These are phyloP conservation scores for Beta vulgaris DNA, from an alignment of 148 eudicot genomes.

Conservation along the genomic window DNA sequence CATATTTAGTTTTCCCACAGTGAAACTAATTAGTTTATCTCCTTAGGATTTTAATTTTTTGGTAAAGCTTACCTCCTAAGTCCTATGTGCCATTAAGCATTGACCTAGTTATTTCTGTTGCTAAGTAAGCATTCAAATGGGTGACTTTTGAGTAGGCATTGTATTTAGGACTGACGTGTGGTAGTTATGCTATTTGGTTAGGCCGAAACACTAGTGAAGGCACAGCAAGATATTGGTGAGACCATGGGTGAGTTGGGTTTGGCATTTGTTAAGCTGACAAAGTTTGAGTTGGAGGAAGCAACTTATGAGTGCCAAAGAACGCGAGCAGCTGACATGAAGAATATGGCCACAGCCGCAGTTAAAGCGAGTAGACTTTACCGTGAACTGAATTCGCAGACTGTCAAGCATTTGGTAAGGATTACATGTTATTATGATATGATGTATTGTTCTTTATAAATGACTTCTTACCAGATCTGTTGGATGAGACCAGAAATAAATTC, in stretches of 20 bases:
- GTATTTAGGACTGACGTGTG: conserved; percentile 29
- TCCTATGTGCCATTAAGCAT: neutral
- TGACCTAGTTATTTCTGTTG: neutral
- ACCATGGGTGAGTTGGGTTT: conserved; percentile 91
- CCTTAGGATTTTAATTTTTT: neutral
- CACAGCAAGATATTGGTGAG: conserved; percentile 82
- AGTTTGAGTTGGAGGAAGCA: conserved; percentile 76
- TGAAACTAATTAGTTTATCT: neutral
- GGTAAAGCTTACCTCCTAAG: neutral
- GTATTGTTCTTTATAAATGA: neutral
- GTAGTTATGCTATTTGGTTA: conserved; percentile 22
- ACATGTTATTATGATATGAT: conserved; percentile 6
- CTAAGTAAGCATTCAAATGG: conserved; percentile 25
- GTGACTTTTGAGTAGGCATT: conserved; percentile 17
- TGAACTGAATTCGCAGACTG: conserved; percentile 74
- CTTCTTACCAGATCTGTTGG: neutral
- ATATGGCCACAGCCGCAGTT: conserved; percentile 73
- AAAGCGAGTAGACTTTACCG: conserved; percentile 82
- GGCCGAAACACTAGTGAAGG: conserved; percentile 86
- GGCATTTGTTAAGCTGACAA: conserved; percentile 76
- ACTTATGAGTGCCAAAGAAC: conserved; percentile 49
- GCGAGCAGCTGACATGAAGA: conserved; percentile 74
- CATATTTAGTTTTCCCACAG: neutral
- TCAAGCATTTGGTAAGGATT: conserved; percentile 78
- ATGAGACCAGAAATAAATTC: neutral